Conservation (phyloP, 2,329 filamentous ascomycete genomes). For the Claviceps capensis region DNA sequence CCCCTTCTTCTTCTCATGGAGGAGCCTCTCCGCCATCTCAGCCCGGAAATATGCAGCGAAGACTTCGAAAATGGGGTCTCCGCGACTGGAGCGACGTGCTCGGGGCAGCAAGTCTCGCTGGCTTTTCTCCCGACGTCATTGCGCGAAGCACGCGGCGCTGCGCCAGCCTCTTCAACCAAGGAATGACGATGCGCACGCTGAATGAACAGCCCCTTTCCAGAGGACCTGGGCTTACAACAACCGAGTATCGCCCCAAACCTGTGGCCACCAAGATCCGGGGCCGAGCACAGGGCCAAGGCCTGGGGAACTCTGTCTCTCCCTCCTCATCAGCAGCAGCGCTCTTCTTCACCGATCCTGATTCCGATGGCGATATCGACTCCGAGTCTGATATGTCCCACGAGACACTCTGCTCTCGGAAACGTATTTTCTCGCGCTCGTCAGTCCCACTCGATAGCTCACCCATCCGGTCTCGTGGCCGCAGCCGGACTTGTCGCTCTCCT, state of each 20-base stretch:
- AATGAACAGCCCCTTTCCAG: slow-evolving; percentile 17
- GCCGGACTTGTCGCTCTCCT: neutral
- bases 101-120: slow-evolving; percentile 60
- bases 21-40: neutral
- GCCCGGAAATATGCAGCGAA: slow-evolving; percentile 10
- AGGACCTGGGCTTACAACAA: slow-evolving; percentile 12
- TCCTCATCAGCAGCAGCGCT: slow-evolving; percentile 9
- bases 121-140: slow-evolving; percentile 52
- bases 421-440: neutral
- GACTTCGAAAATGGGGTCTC: slow-evolving; percentile 26
- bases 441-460: neutral
- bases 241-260: slow-evolving; percentile 17
- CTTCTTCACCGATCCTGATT: slow-evolving; percentile 7
- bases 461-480: slow-evolving; percentile 2
- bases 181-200: slow-evolving; percentile 52
- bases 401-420: neutral
- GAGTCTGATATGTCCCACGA: slow-evolving; percentile 15
- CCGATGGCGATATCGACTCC: slow-evolving; percentile 14
- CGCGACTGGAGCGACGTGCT: slow-evolving; percentile 81
- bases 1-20: neutral
- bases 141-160: slow-evolving; percentile 61
- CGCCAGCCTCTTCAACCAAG: slow-evolving; percentile 58
- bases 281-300: too few species aligned
- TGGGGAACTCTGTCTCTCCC: slow-evolving; percentile 3
- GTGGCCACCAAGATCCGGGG: slow-evolving; percentile 7